Evolutionary conservation across 208 protist species (phyloP).

Genomic region (Lotmaria passim): DNA sequence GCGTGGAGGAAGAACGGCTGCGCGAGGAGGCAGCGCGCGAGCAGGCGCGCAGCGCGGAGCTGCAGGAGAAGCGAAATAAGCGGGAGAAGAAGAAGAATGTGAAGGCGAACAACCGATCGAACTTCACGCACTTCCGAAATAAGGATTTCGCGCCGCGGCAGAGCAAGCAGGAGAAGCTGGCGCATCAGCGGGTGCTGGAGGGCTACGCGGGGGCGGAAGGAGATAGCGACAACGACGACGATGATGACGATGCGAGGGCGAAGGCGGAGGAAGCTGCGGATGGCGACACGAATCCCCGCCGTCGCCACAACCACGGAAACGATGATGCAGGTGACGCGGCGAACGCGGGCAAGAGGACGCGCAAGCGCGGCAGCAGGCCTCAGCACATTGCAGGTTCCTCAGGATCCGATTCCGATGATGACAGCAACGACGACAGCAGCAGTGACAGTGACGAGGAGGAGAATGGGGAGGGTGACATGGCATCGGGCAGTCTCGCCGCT

Average conservation of each 20-base stretch:
- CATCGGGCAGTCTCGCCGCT: constrained; percentile 8
- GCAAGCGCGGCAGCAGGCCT: constrained; percentile 3
- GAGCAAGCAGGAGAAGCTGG: constrained; percentile 21
- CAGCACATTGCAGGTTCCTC: neutral
- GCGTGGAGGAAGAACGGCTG: constrained; percentile 39
- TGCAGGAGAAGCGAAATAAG: constrained; percentile 32
- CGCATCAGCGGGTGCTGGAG: constrained; percentile 13
- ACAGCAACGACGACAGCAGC: neutral
- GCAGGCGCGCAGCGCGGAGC: constrained; percentile 33
- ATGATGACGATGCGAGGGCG: neutral
- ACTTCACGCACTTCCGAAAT: constrained; percentile 90
- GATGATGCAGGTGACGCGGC: too few species aligned
- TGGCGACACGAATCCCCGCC: too few species aligned
- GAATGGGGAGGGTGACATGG: neutral
- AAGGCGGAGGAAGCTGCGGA: neutral
- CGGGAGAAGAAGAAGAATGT: constrained; percentile 86
- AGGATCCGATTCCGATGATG: constrained; percentile 1
- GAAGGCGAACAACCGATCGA: constrained; percentile 87
- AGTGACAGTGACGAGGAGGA: neutral
- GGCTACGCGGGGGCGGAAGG: constrained; percentile 16
- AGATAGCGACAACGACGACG: constrained; percentile 17
- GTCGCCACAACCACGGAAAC: too few species aligned
- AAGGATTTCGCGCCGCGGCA: constrained; percentile 77
- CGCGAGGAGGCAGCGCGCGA: constrained; percentile 30
- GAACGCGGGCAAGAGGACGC: neutral